phyloP scores from a whole-genome alignment of 192 early-diverging fungal species.

The Rhizophlyctis rosea region DNA sequence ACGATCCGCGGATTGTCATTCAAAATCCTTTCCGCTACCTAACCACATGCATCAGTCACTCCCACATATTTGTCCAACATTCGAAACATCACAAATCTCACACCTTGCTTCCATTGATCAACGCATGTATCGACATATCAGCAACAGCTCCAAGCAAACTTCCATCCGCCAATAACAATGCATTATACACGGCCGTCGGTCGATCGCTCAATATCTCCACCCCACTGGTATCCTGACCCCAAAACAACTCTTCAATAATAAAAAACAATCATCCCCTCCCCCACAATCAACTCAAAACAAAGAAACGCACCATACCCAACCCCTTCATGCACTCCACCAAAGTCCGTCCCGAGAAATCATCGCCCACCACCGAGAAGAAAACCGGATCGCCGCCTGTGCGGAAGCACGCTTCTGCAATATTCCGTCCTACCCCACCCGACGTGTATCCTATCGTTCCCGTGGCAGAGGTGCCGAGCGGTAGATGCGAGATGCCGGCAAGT shows the following conservation, averaged over 20 bases:
- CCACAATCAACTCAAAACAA: background rate
- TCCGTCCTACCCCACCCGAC: slow-evolving; percentile 89
- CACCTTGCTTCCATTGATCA: slow-evolving; percentile 41
- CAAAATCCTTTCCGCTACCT: slow-evolving; percentile 26
- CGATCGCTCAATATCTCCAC: background rate
- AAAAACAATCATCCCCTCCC: background rate
- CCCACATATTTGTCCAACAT: background rate
- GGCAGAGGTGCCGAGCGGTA: slow-evolving; percentile 64
- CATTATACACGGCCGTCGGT: slow-evolving; percentile 78
- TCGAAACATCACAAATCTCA: background rate
- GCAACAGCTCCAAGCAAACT: slow-evolving; percentile 78
- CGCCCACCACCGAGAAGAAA: slow-evolving; percentile 69
- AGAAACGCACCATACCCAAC: slow-evolving; percentile 54
- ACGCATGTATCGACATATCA: slow-evolving; percentile 85
- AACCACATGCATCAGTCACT: background rate
- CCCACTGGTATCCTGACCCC: slow-evolving; percentile 15
- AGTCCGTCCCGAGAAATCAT: slow-evolving; percentile 62
- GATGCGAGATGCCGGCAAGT: no score
- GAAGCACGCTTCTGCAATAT: slow-evolving; percentile 79
- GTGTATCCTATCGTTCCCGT: slow-evolving; percentile 65
- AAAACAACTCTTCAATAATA: no score
- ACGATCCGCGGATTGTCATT: slow-evolving; percentile 47
- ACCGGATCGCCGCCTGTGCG: slow-evolving; percentile 59
- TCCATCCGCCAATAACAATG: slow-evolving; percentile 68
- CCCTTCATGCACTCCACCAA: slow-evolving; percentile 51